These are phyloP conservation scores for Cornus suecica DNA, from an alignment of 148 eudicot species.

Conservation along the genomic window DNA sequence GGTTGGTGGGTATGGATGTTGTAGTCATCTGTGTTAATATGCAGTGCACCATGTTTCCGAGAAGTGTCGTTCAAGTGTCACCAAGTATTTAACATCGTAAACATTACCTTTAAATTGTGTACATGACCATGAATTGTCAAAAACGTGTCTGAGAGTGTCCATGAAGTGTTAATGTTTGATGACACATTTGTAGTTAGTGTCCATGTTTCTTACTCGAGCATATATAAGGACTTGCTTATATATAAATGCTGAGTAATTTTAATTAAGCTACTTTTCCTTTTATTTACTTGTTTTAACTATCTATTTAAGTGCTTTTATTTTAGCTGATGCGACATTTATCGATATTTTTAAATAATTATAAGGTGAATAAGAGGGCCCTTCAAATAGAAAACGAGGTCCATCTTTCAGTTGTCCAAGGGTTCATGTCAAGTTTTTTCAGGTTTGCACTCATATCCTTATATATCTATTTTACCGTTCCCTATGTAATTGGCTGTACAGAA, in stretches of 20 bases:
- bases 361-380: slow-evolving; percentile 24
- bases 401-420: slow-evolving; percentile 44
- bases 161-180: no score
- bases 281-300: background rate
- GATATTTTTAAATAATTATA: background rate
- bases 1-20: background rate
- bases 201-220: no score
- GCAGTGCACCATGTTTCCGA: background rate
- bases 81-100: background rate
- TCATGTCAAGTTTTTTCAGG: slow-evolving; percentile 59
- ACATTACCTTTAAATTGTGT: no score
- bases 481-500: background rate
- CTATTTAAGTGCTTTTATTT: background rate
- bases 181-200: no score
- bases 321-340: background rate
- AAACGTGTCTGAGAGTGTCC: no score
- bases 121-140: no score
- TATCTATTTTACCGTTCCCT: slow-evolving; percentile 5
- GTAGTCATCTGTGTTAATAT: no score
- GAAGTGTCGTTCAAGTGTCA: background rate
- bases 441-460: slow-evolving; percentile 14
- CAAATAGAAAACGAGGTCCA: slow-evolving; percentile 19
- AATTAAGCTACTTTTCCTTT: background rate
- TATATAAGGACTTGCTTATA: background rate
- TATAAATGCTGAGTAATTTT: background rate